phyloP scores from a whole-genome alignment of 1,284 basidiomycete species.

The Schizophyllum amplum region DNA sequence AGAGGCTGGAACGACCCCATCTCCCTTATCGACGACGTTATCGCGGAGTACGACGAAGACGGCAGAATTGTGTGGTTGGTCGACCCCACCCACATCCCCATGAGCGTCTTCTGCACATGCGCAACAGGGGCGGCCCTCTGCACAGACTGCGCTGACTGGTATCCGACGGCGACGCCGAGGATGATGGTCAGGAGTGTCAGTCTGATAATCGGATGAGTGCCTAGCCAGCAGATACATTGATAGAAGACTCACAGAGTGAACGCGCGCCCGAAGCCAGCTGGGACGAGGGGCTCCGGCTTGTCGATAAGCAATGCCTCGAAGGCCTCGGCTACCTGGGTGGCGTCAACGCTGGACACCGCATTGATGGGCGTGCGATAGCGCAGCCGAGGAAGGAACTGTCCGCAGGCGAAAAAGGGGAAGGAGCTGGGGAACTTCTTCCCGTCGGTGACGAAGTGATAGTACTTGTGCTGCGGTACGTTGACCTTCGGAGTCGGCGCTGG shows the following conservation, averaged over 20 bases:
- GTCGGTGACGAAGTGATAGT: not conserved
- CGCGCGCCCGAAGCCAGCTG: not conserved
- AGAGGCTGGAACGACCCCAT: not conserved
- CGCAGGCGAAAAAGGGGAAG: not conserved
- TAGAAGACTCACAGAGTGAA: not conserved
- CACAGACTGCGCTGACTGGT: not conserved
- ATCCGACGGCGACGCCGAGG: not conserved
- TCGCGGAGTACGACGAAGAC: not conserved
- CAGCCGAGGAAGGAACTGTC: not conserved
- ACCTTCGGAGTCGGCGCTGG: not conserved
- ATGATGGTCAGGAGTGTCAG: not conserved
- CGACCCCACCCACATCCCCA: not conserved
- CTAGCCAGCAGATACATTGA: not conserved
- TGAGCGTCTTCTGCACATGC: not conserved
- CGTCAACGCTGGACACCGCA: not conserved
- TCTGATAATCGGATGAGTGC: not conserved
- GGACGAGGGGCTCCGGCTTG: not conserved
- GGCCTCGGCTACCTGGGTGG: not conserved
- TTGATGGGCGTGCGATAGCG: not conserved
- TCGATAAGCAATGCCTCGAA: not conserved
- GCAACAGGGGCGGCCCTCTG: not conserved
- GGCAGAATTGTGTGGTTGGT: not conserved
- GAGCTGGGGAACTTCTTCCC: not conserved
- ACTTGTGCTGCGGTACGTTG: not conserved
- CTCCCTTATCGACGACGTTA: not conserved